Evolutionary conservation across 148 eudicot species (phyloP).

Genomic region (Beta vulgaris): DNA sequence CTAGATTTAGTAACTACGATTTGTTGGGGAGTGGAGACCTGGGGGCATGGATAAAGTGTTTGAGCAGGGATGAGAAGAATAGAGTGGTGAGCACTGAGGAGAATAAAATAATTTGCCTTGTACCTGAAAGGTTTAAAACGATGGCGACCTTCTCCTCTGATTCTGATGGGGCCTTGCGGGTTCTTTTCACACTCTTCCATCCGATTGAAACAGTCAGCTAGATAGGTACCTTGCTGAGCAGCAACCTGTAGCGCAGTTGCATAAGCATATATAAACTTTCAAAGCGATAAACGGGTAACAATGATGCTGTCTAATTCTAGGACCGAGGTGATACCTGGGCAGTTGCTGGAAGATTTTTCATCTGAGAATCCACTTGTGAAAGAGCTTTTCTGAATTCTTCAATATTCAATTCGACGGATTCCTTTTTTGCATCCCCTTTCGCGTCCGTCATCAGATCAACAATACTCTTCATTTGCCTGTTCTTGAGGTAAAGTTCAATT

Average conservation of each 20-base stretch:
- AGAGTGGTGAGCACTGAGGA: no score
- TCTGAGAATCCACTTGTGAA: slow-evolving; percentile 65
- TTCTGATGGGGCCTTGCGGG: slow-evolving; percentile 83
- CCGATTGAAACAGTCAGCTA: slow-evolving; percentile 81
- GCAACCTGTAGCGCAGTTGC: slow-evolving; percentile 55
- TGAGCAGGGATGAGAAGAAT: background rate
- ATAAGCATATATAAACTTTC: background rate
- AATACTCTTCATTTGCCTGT: slow-evolving; percentile 55
- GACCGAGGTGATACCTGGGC: slow-evolving; percentile 57
- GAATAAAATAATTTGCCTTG: no score
- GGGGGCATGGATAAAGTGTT: background rate
- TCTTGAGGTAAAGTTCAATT: slow-evolving; percentile 76
- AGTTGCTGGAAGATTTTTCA: slow-evolving; percentile 90
- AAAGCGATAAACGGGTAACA: background rate
- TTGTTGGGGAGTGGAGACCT: background rate
- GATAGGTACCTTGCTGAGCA: slow-evolving; percentile 79
- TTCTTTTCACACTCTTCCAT: slow-evolving; percentile 72
- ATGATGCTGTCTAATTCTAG: background rate
- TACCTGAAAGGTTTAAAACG: slow-evolving; percentile 85
- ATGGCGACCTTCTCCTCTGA: slow-evolving; percentile 80
- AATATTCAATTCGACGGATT: slow-evolving; percentile 71
- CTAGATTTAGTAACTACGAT: slow-evolving; percentile 1
- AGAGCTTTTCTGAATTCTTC: slow-evolving; percentile 72
- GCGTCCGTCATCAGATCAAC: slow-evolving; percentile 68
- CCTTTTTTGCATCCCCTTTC: slow-evolving; percentile 54